A percentile compares a stretch with the other conserved stretches of the same genome.
phyloP scores from a whole-genome alignment of 768 basidiomycete species.

The Clitopilus hobsonii region DNA sequence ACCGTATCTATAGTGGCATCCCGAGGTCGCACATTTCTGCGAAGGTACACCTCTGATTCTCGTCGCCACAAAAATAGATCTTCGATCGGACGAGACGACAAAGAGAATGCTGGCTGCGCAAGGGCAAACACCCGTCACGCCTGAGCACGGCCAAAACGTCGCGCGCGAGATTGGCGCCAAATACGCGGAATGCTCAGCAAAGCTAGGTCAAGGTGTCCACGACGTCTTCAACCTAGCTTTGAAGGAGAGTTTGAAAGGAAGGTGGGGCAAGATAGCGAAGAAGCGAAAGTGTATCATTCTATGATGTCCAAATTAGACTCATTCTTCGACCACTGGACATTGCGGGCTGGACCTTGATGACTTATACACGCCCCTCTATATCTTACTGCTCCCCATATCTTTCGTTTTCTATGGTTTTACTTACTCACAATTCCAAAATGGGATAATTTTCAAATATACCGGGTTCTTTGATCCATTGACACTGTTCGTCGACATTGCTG shows the following conservation, averaged over 20 bases:
- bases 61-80: constrained; percentile 91
- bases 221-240: constrained; percentile 90
- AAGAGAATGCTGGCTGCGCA: constrained; percentile 86
- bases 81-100: constrained; percentile 84
- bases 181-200: constrained; percentile 93
- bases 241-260: constrained; percentile 80
- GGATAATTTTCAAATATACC: neutral
- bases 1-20: constrained; percentile 66
- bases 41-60: constrained; percentile 85
- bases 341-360: constrained; percentile 2
- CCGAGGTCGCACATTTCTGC: constrained; percentile 91
- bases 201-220: constrained; percentile 84
- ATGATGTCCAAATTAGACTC: constrained; percentile 13
- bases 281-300: constrained; percentile 69
- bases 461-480: neutral
- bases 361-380: neutral
- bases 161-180: constrained; percentile 91
- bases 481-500: too few species aligned
- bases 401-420: neutral
- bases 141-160: constrained; percentile 79
- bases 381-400: constrained; percentile 3
- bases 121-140: constrained; percentile 74
- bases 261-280: constrained; percentile 70
- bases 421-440: neutral
- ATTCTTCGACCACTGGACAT: neutral